Evolutionary conservation across 805 yeast genomes (phyloP).

Genomic region (Clavispora phyllophila): DNA sequence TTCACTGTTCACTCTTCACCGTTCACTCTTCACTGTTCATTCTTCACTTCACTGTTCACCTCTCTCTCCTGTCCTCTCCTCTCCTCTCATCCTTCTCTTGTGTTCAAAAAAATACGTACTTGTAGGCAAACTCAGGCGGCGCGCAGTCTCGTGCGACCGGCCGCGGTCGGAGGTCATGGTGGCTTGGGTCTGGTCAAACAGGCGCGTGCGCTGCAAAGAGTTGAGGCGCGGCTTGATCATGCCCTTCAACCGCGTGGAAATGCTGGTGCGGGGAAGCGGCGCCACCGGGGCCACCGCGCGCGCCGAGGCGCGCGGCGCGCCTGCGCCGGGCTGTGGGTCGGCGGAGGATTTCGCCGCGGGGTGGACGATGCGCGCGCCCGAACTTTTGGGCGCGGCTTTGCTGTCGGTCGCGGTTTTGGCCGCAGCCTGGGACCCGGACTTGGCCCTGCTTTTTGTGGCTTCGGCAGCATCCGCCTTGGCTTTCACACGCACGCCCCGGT

Average conservation of each 20-base stretch:
- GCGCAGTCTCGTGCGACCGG: neutral
- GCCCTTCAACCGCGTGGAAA: constrained; percentile 1
- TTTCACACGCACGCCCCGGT: constrained; percentile 23
- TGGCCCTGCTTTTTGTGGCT: neutral
- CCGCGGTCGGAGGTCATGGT: constrained; percentile 26
- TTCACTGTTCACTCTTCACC: no score
- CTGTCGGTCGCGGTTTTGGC: no score
- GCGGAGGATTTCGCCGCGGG: neutral
- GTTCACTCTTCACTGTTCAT: no score
- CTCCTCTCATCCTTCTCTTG: no score
- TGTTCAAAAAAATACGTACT: constrained; percentile 1
- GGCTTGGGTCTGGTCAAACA: constrained; percentile 37
- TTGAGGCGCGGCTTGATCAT: constrained; percentile 1
- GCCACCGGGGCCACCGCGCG: constrained; percentile 1
- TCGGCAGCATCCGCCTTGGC: no score
- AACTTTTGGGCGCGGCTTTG: neutral
- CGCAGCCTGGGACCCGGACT: neutral
- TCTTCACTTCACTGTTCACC: no score
- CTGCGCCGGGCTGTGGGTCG: no score
- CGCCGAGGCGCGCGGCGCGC: neutral
- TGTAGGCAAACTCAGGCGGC: neutral
- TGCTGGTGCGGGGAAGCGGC: constrained; percentile 1
- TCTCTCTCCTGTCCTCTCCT: no score
- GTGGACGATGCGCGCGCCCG: neutral
- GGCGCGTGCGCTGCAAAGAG: constrained; percentile 15